Evolutionary conservation across 2,329 filamentous ascomycete genomes (phyloP), one percentile per base, ranked within the genome.

Genomic region (Leptodontidium sp.): DNA sequence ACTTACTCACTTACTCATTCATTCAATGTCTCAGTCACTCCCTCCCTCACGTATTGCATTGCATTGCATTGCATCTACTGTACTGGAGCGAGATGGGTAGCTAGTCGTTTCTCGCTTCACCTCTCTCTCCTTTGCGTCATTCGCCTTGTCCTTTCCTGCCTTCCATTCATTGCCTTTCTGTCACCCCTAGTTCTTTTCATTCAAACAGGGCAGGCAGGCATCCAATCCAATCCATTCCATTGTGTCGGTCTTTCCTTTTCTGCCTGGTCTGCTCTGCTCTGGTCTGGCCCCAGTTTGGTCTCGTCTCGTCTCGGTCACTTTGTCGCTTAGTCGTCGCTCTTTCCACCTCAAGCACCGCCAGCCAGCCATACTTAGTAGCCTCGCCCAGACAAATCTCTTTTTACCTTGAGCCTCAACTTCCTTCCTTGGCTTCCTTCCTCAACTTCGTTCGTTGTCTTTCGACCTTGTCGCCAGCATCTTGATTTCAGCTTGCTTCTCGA

Each of bases 311-410:
- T 58, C n/a, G 40, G 5, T 17, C 5, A 4, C 40, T n/a, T 32
- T 21, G 17, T 58, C 35, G 55, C 55, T 58, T 58, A 40, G 17
- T 58, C 35, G 55, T 24, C 35, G 55, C 14, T 40, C 55, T 38
- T 58, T 58, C 55, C 35, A 40, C 8, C 21, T 24, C 32, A 58
- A 58, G 55, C 24, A 24, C 55, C 15, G n/a, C 11, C 17, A 21
- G 32, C 9, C 32, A 4, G 32, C 32, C 38, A 40, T 12, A 40
- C n/a, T 50, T 21, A 12, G n/a, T 17, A 45, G 57, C 21, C 35
- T 45, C 38, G 21, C 12, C 11, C 35, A 26, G 21, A 26, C n/a
- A 43, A 17, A 17, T 35, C 26, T 26, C 2, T 15, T 12, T 53
- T 29, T 53, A 14, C 50, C 21, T 17, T 26, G 12, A 43, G n/a